Percentiles rank a stretch among this genome's conserved stretches.
Evolutionary conservation across 192 early-diverging fungal species (phyloP).

Genomic region (Haplosporangium gracile): DNA sequence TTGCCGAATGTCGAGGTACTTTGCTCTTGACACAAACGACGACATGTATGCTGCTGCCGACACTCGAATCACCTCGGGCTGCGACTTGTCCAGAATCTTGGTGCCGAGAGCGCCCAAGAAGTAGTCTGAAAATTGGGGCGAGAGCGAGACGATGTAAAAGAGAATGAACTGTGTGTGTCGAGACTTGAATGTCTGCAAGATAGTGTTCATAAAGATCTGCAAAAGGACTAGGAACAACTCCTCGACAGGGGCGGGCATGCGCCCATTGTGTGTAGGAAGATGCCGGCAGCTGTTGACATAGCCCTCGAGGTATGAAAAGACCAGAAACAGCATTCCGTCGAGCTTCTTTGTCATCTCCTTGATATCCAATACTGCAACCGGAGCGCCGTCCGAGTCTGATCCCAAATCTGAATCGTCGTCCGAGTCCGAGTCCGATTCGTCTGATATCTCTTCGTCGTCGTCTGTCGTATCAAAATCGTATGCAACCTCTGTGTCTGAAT

Average conservation of each 20-base stretch:
- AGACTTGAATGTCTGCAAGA: slow-evolving; percentile 90
- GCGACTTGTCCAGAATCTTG: slow-evolving; percentile 67
- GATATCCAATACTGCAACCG: slow-evolving; percentile 59
- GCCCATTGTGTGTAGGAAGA: slow-evolving; percentile 32
- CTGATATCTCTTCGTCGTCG: slow-evolving; percentile 52
- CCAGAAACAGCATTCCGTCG: slow-evolving; percentile 76
- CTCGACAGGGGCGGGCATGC: slow-evolving; percentile 27
- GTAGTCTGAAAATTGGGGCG: slow-evolving; percentile 72
- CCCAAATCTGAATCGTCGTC: slow-evolving; percentile 62
- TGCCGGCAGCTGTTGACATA: slow-evolving; percentile 45
- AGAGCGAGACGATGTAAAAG: slow-evolving; percentile 81
- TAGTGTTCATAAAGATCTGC: slow-evolving; percentile 81
- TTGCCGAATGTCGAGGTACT: slow-evolving; percentile 73
- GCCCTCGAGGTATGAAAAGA: slow-evolving; percentile 72
- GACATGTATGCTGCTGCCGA: slow-evolving; percentile 88
- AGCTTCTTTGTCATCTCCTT: slow-evolving; percentile 76
- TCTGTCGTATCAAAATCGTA: slow-evolving; percentile 48
- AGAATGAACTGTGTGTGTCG: slow-evolving; percentile 94
- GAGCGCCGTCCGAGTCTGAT: slow-evolving; percentile 56
- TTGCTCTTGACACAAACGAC: slow-evolving; percentile 90
- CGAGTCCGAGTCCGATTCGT: slow-evolving; percentile 54
- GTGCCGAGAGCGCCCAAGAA: slow-evolving; percentile 84
- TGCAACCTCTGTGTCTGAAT: slow-evolving; percentile 62
- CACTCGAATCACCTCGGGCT: slow-evolving; percentile 77
- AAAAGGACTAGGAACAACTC: slow-evolving; percentile 79